phyloP scores from a whole-genome alignment of 352 stramenopile genomes.

The Phytophthora capsici region DNA sequence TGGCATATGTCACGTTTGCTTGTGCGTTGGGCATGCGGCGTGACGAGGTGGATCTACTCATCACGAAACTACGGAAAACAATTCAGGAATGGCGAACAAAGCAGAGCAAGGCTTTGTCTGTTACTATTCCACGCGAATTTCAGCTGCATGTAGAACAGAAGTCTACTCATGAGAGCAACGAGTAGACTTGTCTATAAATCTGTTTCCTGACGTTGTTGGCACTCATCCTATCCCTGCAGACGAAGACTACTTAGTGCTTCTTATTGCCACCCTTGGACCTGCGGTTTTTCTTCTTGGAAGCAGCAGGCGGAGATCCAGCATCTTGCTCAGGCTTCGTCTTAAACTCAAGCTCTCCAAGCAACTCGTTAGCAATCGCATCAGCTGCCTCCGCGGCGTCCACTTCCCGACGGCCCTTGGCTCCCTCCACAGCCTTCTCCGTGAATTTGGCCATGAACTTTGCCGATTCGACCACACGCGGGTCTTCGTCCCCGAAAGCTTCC shows the following conservation, averaged over 20 bases:
- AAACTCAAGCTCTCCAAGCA: slow-evolving; percentile 80
- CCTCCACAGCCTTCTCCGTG: slow-evolving; percentile 89
- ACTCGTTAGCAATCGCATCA: slow-evolving; percentile 78
- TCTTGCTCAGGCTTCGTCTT: slow-evolving; percentile 47
- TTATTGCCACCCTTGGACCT: slow-evolving; percentile 69
- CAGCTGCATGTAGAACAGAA: slow-evolving; percentile 1
- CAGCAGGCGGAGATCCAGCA: slow-evolving; percentile 30
- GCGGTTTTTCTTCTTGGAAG: slow-evolving; percentile 71
- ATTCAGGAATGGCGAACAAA: slow-evolving; percentile 87
- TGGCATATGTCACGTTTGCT: slow-evolving; percentile 97
- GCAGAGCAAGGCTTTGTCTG: slow-evolving; percentile 18
- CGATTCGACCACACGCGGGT: slow-evolving; percentile 81
- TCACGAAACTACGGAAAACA: slow-evolving; percentile 91
- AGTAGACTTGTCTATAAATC: slow-evolving; percentile 39
- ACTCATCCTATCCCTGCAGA: slow-evolving; percentile 7
- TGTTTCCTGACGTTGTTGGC: slow-evolving; percentile 33
- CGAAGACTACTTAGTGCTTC: slow-evolving; percentile 58
- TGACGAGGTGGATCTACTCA: slow-evolving; percentile 93
- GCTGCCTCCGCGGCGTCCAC: slow-evolving; percentile 78
- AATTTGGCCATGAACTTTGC: slow-evolving; percentile 88
- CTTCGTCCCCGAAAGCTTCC: slow-evolving; percentile 82
- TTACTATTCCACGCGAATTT: neutral
- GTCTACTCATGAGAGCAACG: slow-evolving; percentile 5
- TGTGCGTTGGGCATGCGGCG: slow-evolving; percentile 95
- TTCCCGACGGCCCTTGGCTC: slow-evolving; percentile 79